A percentile compares a stretch with the other conserved stretches of the same genome.
Conservation (phyloP, 495 filamentous ascomycete species). For the Terfezia boudieri region DNA sequence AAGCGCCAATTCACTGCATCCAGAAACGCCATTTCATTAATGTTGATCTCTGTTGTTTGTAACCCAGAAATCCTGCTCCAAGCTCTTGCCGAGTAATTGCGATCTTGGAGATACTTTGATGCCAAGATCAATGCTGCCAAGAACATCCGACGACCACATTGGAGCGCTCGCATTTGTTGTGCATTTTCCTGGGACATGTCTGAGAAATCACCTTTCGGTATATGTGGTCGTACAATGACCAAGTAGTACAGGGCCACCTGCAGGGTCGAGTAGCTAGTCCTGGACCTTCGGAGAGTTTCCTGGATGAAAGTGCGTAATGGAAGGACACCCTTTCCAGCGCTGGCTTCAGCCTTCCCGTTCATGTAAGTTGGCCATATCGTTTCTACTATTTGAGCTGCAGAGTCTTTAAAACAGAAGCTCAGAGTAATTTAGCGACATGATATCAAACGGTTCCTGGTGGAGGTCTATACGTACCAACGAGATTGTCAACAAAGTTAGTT, state of each 20-base stretch:
- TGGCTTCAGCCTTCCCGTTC: slow-evolving; percentile 32
- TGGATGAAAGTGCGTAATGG: slow-evolving; percentile 90
- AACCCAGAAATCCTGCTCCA: slow-evolving; percentile 98
- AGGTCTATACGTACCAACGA: slow-evolving; percentile 68
- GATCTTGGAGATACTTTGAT: slow-evolving; percentile 93
- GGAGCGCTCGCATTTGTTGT: slow-evolving; percentile 54
- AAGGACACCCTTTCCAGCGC: slow-evolving; percentile 46
- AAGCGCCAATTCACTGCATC: slow-evolving; percentile 79
- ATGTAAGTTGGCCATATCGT: slow-evolving; percentile 81
- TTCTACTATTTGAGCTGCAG: slow-evolving; percentile 90
- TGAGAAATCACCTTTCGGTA: slow-evolving; percentile 59
- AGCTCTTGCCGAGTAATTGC: slow-evolving; percentile 87
- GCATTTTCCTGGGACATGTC: slow-evolving; percentile 66
- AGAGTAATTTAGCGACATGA: slow-evolving; percentile 13
- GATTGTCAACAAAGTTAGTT: slow-evolving; percentile 85
- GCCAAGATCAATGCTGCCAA: slow-evolving; percentile 63
- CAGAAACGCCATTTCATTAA: slow-evolving; percentile 87
- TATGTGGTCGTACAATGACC: slow-evolving; percentile 75
- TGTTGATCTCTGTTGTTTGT: slow-evolving; percentile 76
- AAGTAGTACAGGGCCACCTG: slow-evolving; percentile 95
- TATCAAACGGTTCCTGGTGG: slow-evolving; percentile 7
- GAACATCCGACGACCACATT: slow-evolving; percentile 96
- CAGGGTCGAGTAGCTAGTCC: slow-evolving; percentile 89
- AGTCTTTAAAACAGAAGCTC: slow-evolving; percentile 39
- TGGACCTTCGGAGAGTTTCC: slow-evolving; percentile 80